These are phyloP conservation scores for Limnomonas spitsbergensis DNA, from an alignment of 139 green algal species.

Conservation along the genomic window DNA sequence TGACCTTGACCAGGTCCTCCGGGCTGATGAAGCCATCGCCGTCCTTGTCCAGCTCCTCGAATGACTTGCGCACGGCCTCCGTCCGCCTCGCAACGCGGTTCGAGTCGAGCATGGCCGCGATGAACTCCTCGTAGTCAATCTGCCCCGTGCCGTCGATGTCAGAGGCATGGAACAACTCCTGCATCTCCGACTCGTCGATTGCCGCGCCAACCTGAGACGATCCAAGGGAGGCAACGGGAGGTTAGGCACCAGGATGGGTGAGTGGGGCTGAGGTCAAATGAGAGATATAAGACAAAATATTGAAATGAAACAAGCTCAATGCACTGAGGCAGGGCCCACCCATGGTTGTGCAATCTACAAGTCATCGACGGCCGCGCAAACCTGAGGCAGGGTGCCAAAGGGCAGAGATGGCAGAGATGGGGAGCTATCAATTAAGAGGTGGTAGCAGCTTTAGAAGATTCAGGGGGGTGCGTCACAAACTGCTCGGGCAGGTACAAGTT, in stretches of 20 bases:
- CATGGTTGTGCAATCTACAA: too few relatives aligned
- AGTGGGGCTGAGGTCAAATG: background rate
- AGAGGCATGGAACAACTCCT: constrained; percentile 45
- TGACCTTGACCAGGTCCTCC: constrained; percentile 51
- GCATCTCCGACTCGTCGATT: constrained; percentile 55
- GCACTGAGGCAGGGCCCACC: background rate
- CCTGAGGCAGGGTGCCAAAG: too few relatives aligned
- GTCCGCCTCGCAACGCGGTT: constrained; percentile 39
- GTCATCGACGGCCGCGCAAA: too few relatives aligned
- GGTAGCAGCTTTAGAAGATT: too few relatives aligned
- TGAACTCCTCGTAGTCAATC: constrained; percentile 69
- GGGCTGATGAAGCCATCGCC: constrained; percentile 57
- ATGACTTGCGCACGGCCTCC: constrained; percentile 46
- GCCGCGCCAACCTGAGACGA: constrained; percentile 42
- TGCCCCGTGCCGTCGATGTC: constrained; percentile 54
- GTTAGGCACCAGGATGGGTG: background rate
- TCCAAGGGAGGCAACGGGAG: background rate
- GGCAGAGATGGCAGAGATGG: too few relatives aligned
- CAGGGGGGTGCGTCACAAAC: too few relatives aligned
- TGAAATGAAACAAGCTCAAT: background rate
- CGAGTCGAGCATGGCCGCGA: constrained; percentile 55
- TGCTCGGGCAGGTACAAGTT: too few relatives aligned
- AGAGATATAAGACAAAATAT: background rate
- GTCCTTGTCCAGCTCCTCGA: constrained; percentile 39
- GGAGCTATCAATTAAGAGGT: too few relatives aligned